phyloP scores from a whole-genome alignment of 352 stramenopile genomes.

The Lagenidium sp. region DNA sequence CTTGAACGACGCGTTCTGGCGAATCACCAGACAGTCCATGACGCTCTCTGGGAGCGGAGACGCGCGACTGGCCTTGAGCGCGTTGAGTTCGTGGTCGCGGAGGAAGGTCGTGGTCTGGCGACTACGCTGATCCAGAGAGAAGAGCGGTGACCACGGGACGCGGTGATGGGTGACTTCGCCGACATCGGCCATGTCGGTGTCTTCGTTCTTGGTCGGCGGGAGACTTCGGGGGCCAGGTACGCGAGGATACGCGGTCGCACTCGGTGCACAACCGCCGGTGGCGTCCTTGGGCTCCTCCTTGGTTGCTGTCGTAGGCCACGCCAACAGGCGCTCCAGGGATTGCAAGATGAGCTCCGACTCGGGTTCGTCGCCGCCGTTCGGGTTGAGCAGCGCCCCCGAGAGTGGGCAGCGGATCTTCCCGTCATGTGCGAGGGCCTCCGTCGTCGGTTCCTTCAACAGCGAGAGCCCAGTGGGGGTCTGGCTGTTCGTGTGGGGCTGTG shows the following conservation, averaged over 20 bases:
- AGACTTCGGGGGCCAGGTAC: not conserved
- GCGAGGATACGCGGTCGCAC: not conserved
- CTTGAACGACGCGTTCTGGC: slow-evolving; percentile 27
- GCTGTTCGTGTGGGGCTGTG: slow-evolving; percentile 20
- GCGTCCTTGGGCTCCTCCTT: not conserved
- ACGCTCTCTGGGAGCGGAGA: slow-evolving; percentile 3
- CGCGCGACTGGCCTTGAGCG: not conserved
- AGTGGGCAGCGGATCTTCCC: slow-evolving; percentile 47
- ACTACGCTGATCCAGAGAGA: slow-evolving; percentile 39
- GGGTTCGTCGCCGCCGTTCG: slow-evolving; percentile 47
- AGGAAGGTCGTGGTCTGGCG: slow-evolving; percentile 21
- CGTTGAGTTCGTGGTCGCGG: slow-evolving; percentile 58
- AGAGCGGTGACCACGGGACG: slow-evolving; percentile 33
- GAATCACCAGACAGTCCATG: slow-evolving; percentile 35
- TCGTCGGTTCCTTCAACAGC: slow-evolving; percentile 41
- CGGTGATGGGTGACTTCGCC: not conserved
- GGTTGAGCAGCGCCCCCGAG: slow-evolving; percentile 27
- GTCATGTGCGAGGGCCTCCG: slow-evolving; percentile 6
- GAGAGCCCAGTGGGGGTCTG: too few relatives aligned
- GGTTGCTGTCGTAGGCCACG: slow-evolving; percentile 33
- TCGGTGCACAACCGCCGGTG: not conserved
- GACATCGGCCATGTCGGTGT: slow-evolving; percentile 2
- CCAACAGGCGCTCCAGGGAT: slow-evolving; percentile 36
- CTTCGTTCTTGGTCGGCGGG: not conserved
- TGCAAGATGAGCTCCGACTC: slow-evolving; percentile 43